These are phyloP conservation scores for Suillus brevipes DNA, from an alignment of 768 basidiomycete genomes.

Conservation along the genomic window DNA sequence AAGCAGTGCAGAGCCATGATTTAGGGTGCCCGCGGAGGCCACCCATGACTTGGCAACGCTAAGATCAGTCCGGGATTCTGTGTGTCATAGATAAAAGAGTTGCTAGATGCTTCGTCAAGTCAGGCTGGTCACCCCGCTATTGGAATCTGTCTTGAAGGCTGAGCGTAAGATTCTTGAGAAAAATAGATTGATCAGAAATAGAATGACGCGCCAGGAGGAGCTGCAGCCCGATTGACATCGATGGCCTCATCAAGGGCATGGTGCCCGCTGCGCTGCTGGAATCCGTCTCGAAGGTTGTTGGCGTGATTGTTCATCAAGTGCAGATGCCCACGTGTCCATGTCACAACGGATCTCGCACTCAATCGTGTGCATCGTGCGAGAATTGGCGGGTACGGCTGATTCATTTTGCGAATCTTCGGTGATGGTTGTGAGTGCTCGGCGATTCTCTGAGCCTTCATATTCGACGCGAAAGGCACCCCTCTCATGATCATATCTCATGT, in stretches of 20 bases:
- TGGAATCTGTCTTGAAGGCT: not conserved
- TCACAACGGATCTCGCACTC: constrained; percentile 94
- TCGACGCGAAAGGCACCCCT: constrained; percentile 78
- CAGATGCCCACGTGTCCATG: constrained; percentile 82
- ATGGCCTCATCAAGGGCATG: not conserved
- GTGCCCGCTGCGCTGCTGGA: not conserved
- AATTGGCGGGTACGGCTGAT: constrained; percentile 9
- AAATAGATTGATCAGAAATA: not conserved
- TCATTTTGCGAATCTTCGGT: constrained; percentile 21
- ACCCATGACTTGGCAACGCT: not conserved
- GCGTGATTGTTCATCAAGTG: constrained; percentile 53
- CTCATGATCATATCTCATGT: constrained; percentile 86
- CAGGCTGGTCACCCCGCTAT: not conserved
- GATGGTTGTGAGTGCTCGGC: constrained; percentile 34
- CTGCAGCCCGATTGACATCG: not conserved
- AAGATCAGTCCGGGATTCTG: not conserved
- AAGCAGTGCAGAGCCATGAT: not conserved
- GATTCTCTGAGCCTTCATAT: constrained; percentile 67
- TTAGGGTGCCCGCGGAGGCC: not conserved
- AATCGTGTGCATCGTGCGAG: constrained; percentile 49
- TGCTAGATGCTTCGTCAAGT: constrained; percentile 3
- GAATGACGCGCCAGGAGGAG: not conserved
- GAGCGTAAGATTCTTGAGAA: not conserved
- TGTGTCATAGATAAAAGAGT: not conserved
- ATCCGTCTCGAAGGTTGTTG: not conserved